Conservation (phyloP, 352 stramenopile species). For the Hyaloperonospora brassicae region DNA sequence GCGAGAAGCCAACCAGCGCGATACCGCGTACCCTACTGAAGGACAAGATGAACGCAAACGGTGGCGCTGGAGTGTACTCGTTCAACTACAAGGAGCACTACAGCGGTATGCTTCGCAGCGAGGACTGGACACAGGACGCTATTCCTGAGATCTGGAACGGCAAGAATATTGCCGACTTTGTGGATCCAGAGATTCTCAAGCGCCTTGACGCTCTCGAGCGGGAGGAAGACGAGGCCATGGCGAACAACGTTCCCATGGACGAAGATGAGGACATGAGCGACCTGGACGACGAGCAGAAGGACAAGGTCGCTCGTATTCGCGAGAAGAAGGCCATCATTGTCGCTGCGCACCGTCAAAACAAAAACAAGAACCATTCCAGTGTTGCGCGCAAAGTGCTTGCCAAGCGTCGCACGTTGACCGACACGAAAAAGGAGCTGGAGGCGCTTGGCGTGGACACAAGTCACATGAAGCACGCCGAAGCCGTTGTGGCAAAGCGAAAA, state of each 20-base stretch:
- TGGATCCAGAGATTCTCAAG: slow-evolving; percentile 97
- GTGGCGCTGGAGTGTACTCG: slow-evolving; percentile 95
- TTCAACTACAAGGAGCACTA: slow-evolving; percentile 97
- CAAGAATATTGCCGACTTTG: slow-evolving; percentile 99
- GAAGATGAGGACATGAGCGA: slow-evolving; percentile 84
- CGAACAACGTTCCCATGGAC: slow-evolving; percentile 82
- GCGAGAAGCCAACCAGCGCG: slow-evolving; percentile 41
- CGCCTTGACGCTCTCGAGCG: slow-evolving; percentile 93
- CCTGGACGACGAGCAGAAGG: slow-evolving; percentile 94
- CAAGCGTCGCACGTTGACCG: slow-evolving; percentile 56
- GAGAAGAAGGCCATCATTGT: slow-evolving; percentile 84
- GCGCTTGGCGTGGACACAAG: slow-evolving; percentile 86
- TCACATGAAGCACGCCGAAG: slow-evolving; percentile 85
- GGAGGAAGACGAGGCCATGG: slow-evolving; percentile 94
- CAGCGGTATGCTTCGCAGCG: slow-evolving; percentile 89
- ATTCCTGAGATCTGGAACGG: slow-evolving; percentile 99
- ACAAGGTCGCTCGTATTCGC: slow-evolving; percentile 74
- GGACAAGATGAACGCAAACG: slow-evolving; percentile 91
- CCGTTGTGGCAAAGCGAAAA: slow-evolving; percentile 61
- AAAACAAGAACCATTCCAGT: slow-evolving; percentile 92
- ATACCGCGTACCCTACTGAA: slow-evolving; percentile 58
- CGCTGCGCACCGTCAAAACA: slow-evolving; percentile 84
- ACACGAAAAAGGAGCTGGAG: slow-evolving; percentile 89
- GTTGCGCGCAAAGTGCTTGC: slow-evolving; percentile 84
- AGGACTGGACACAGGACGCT: slow-evolving; percentile 94